Evolutionary conservation across 352 stramenopile genomes (phyloP).

Genomic region (Phytophthora niederhauseri): DNA sequence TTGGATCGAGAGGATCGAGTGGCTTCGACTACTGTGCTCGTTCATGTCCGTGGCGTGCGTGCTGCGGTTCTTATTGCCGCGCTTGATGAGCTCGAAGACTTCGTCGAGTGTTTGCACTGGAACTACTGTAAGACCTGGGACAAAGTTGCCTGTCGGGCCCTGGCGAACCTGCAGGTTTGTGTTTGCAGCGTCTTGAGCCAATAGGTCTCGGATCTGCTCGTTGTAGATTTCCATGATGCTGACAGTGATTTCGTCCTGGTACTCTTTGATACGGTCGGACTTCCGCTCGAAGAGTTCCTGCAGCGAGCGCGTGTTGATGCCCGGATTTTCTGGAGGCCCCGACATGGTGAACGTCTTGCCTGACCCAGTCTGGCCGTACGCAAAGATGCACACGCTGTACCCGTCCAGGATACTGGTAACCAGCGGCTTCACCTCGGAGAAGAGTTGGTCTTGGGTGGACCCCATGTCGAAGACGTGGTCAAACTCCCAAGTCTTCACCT

Average conservation of each 20-base stretch:
- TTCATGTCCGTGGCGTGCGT: constrained; percentile 91
- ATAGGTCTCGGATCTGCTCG: constrained; percentile 94
- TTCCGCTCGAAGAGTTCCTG: constrained; percentile 86
- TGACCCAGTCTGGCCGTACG: constrained; percentile 88
- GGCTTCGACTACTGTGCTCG: constrained; percentile 88
- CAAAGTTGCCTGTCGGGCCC: constrained; percentile 85
- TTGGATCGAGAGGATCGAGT: constrained; percentile 89
- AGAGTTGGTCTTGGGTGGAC: constrained; percentile 81
- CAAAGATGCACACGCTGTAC: constrained; percentile 93
- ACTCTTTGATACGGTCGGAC: constrained; percentile 66
- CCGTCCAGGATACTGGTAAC: constrained; percentile 88
- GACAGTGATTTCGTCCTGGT: constrained; percentile 87
- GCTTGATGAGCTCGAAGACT: constrained; percentile 87
- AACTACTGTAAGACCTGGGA: constrained; percentile 76
- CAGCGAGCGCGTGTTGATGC: constrained; percentile 87
- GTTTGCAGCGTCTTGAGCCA: constrained; percentile 82
- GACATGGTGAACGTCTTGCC: constrained; percentile 91
- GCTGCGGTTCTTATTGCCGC: constrained; percentile 87
- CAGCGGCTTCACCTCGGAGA: constrained; percentile 74
- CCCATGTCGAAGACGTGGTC: constrained; percentile 85
- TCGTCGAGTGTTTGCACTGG: constrained; percentile 80
- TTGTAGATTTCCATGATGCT: constrained; percentile 98
- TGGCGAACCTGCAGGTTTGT: constrained; percentile 88
- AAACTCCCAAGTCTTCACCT: constrained; percentile 88
- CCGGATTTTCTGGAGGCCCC: constrained; percentile 65